These are phyloP conservation scores for Marasmius sp. DNA, from an alignment of 1,284 basidiomycete species.

Conservation along the genomic window DNA sequence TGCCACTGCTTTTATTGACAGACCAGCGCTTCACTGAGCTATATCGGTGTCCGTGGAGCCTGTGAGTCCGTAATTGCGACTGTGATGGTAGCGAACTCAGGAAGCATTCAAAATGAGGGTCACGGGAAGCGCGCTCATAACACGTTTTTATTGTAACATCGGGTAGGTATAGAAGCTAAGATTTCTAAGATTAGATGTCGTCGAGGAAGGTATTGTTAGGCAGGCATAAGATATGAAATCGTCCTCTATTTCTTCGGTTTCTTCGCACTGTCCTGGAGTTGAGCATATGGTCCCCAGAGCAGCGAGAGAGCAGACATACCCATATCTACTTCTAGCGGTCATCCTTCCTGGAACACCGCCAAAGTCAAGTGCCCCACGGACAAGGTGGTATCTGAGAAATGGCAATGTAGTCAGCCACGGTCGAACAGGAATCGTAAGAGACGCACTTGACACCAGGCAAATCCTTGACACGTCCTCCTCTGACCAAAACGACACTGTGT, in stretches of 20 bases:
- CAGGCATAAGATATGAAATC: no score
- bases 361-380: conserved; percentile 92
- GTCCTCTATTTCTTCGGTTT: conserved; percentile 66
- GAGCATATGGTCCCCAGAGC: background rate
- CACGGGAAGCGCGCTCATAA: no score
- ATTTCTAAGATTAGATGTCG: no score
- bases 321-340: conserved; percentile 89
- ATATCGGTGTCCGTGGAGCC: background rate
- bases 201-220: no score
- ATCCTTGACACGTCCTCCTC: conserved; percentile 96
- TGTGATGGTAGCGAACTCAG: no score
- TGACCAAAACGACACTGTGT: conserved; percentile 91
- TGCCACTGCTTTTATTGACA: background rate
- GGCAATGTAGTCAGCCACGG: background rate
- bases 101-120: no score
- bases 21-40: background rate
- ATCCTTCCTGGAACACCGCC: conserved; percentile 87
- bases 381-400: conserved; percentile 82
- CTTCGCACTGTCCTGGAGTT: conserved; percentile 57
- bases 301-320: conserved; percentile 48
- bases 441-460: conserved; percentile 92
- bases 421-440: conserved; percentile 1
- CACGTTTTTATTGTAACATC: no score
- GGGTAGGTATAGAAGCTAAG: no score
- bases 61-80: background rate